These are phyloP conservation scores for Cryptococcus deneoformans DNA, from an alignment of 1,284 basidiomycete genomes.

Conservation along the genomic window DNA sequence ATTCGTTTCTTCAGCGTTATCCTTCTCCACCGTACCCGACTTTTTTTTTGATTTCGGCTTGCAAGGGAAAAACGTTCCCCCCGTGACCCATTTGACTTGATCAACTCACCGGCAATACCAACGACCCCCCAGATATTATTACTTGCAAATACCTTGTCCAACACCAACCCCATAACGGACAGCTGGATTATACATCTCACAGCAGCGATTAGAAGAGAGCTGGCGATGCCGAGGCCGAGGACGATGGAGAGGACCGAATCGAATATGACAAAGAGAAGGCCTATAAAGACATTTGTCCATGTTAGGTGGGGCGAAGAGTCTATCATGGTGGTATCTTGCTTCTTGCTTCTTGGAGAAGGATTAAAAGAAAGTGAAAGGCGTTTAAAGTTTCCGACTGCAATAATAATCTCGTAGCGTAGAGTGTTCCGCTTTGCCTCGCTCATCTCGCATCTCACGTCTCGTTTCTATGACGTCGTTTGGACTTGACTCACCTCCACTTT, in stretches of 20 bases:
- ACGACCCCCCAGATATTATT: constrained; percentile 69
- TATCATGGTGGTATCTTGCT: constrained; percentile 1
- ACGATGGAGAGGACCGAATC: constrained; percentile 55
- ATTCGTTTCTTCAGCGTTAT: not conserved
- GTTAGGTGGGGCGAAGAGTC: constrained; percentile 48
- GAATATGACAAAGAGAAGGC: constrained; percentile 63
- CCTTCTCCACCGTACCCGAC: not conserved
- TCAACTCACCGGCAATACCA: constrained; percentile 63
- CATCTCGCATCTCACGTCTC: too few relatives aligned
- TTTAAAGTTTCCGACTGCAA: not conserved
- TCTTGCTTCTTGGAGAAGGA: not conserved
- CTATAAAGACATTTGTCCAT: constrained; percentile 70
- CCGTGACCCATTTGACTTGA: too few relatives aligned
- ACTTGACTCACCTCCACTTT: too few relatives aligned
- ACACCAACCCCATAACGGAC: constrained; percentile 63
- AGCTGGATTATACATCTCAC: constrained; percentile 73
- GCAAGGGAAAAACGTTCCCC: too few relatives aligned
- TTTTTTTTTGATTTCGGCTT: too few relatives aligned
- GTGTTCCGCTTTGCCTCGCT: too few relatives aligned
- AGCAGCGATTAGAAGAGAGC: constrained; percentile 65
- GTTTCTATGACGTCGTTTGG: too few relatives aligned
- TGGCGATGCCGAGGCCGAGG: constrained; percentile 56
- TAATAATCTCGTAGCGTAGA: too few relatives aligned
- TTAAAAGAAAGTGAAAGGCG: not conserved
- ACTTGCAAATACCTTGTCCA: constrained; percentile 71